Evolutionary conservation across 192 early-diverging fungal genomes (phyloP).

Genomic region (Backusella mclennaniae): DNA sequence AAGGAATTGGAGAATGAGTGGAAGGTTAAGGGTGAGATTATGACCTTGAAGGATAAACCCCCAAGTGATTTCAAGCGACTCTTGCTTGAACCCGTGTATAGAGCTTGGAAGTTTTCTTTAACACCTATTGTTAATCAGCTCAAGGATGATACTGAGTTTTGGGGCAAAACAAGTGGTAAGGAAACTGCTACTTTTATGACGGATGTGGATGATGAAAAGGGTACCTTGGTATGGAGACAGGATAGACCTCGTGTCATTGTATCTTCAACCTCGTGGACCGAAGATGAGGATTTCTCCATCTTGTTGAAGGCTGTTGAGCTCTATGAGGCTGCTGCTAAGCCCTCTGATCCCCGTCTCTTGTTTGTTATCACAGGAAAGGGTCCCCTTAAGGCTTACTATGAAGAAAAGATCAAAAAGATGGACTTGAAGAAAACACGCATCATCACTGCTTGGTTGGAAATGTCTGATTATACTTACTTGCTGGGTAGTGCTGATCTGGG

Average conservation of each 20-base stretch:
- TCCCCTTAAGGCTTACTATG: conserved; percentile 71
- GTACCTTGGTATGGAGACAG: conserved; percentile 2
- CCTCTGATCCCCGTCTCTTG: conserved; percentile 53
- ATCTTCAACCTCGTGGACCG: conserved; percentile 92
- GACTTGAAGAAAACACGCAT: conserved; percentile 55
- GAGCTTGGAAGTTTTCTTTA: conserved; percentile 81
- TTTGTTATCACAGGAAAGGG: conserved; percentile 95
- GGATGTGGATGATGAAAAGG: conserved; percentile 12
- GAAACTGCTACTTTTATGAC: conserved; percentile 2
- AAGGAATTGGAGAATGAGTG: conserved; percentile 58
- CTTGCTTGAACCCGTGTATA: conserved; percentile 57
- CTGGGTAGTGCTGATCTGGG: conserved; percentile 93
- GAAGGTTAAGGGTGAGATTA: conserved; percentile 61
- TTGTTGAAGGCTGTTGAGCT: conserved; percentile 64
- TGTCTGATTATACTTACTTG: conserved; percentile 82
- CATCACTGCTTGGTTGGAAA: conserved; percentile 76
- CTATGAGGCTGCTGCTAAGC: conserved; percentile 48
- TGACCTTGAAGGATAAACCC: conserved; percentile 83
- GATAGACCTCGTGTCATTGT: conserved; percentile 81
- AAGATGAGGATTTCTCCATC: conserved; percentile 92
- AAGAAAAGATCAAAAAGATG: conserved; percentile 57
- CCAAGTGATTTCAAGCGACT: conserved; percentile 76
- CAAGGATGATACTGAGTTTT: background rate
- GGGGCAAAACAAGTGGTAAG: background rate
- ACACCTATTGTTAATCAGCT: conserved; percentile 43